These are phyloP conservation scores for Diutina neorugosa DNA, from an alignment of 1,139 yeast genomes.

Conservation along the genomic window DNA sequence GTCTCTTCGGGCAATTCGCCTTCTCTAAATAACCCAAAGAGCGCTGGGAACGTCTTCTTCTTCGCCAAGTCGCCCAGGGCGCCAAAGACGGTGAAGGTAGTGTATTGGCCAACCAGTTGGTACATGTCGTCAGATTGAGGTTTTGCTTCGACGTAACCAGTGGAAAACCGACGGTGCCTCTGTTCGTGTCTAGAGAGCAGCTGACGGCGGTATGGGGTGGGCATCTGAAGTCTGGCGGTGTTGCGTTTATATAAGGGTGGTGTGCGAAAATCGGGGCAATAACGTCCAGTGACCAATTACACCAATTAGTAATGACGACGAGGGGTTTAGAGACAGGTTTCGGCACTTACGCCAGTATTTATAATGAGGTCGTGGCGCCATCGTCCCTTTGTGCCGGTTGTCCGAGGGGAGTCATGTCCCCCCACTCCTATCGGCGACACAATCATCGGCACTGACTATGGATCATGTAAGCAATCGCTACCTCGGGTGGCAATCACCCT, in stretches of 20 bases:
- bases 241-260: neutral
- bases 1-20: slow-evolving; percentile 63
- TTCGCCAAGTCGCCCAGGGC: slow-evolving; percentile 97
- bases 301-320: neutral
- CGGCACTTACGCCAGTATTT: neutral
- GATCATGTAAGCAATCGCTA: neutral
- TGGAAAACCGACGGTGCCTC: slow-evolving; percentile 2
- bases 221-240: neutral
- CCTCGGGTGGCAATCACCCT: neutral
- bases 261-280: neutral
- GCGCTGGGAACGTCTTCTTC: slow-evolving; percentile 85
- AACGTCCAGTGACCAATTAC: neutral
- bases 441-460: neutral
- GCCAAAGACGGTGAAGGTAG: slow-evolving; percentile 78
- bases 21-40: slow-evolving; percentile 63
- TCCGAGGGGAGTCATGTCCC: neutral
- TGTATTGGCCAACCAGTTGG: slow-evolving; percentile 42
- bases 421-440: neutral
- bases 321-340: neutral
- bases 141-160: neutral
- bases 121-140: slow-evolving; percentile 7
- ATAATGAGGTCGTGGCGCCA: too few species aligned
- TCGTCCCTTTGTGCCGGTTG: too few species aligned
- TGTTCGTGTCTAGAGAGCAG: slow-evolving; percentile 3
- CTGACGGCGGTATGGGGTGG: neutral